Evolutionary conservation across 2,329 filamentous ascomycete genomes (phyloP), one percentile per base, ranked within the genome.

Genomic region (Bisporella sp.): DNA sequence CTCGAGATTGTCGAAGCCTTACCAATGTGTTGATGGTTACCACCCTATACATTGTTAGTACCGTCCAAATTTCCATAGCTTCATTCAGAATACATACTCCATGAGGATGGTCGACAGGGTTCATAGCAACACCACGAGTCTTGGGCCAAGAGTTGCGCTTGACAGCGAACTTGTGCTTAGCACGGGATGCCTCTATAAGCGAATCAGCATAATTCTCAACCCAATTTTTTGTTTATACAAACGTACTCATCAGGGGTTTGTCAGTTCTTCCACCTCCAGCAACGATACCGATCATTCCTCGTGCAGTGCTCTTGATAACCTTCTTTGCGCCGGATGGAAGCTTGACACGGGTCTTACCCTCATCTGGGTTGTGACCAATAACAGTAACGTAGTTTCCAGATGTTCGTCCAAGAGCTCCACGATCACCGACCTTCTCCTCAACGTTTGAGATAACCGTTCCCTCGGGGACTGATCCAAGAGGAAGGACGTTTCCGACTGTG

Each of bases 111-210:
- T 99, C 93, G 70, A 99, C 93, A 69, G 93, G 93, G 82, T 99
- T 99, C 93, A 99, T 99, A 77, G 93, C 93, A 86, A 99, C 93
- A 96, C 93, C 93, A 93, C 93, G 92, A 83, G 93, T 99, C 89
- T 95, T 96, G 78, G 93, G 93, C 93, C 93, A 99, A 72, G 85
- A 92, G 89, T 99, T 97, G 73, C 93, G 90, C 90, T 99, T 99
- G 80, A 96, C 95, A 67, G 91, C 90, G 80, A 96, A 99, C 88
- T 99, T 99, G 75, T 97, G 92, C 89, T 97, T 99, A 71, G 93
- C 93, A 73, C 93, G 89, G 70, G 92, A 97, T 69, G 93, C 93
- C 92, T 99, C 84, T 88, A 80, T 76, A 66, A 42, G 31, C 51
- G 35, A 31, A 63, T 80, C 65, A 81, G 76, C 60, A 67, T 50